Evolutionary conservation across 345 rosid species (phyloP), one percentile per base, ranked within the genome.

Genomic region (Boechera divaricarpa): DNA sequence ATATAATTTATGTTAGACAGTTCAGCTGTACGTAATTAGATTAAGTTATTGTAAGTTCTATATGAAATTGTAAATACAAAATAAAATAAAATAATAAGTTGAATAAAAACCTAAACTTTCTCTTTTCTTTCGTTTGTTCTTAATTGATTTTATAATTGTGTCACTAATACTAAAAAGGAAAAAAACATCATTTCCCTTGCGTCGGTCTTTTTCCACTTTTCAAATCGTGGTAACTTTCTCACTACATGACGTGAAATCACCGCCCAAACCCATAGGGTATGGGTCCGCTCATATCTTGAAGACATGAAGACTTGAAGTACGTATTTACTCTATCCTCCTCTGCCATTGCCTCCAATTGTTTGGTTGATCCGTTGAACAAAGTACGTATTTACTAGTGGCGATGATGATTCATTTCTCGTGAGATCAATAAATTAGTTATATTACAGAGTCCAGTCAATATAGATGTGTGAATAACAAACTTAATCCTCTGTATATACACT

Each of bases 231-330:
- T 52, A 21, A 41, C 12, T 10, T 16, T 10, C 11, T 33, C 48
- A 67, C 72, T 53, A 36, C 26, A 28, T 29, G 63, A 42, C 28
- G 60, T 67, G 72, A n/a, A 65, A 59, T 65, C 60, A 67, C 44
- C 67, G 67, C 53, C 35, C 57, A 56, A 68, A 39, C 58, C 42
- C 55, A 54, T 44, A 38, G 32, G 24, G 33, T 24, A 35, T 24
- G n/a, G 52, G 38, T 6, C 39, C 72, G 7, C 10, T 8, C 12
- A 7, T 26, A 28, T 49, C 16, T 15, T n/a, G n/a, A n/a, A n/a
- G n/a, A n/a, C n/a, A n/a, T n/a, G 47, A 18, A 63, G 32, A 39
- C 12, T 10, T 38, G 41, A 10, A 39, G 4, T 74, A 32, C 65
- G 58, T 73, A 73, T 52, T 51, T n/a, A 59, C 58, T 12, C n/a